Evolutionary conservation across 352 stramenopile genomes (phyloP).

Genomic region (Phytopythium oedochilum): DNA sequence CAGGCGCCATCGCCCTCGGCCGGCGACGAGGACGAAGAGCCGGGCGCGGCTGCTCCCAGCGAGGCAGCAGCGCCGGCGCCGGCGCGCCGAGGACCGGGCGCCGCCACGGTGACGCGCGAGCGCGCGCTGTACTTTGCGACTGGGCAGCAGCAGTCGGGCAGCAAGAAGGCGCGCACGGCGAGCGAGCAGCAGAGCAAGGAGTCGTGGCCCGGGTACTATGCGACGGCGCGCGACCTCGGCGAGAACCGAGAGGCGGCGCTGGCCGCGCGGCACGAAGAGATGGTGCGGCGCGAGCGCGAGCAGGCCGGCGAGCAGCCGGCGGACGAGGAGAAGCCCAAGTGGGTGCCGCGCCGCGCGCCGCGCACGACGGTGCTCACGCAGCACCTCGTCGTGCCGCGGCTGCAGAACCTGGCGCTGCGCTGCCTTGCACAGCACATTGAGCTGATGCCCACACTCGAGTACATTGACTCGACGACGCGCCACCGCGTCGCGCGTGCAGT

Average conservation of each 20-base stretch:
- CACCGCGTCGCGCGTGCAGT: constrained; percentile 55
- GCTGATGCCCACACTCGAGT: constrained; percentile 59
- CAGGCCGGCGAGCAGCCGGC: constrained; percentile 6
- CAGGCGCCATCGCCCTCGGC: background rate
- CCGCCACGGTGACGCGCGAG: constrained; percentile 28
- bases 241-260: constrained; percentile 63
- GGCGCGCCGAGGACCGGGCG: constrained; percentile 10
- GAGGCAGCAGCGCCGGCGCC: background rate
- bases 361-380: constrained; percentile 40
- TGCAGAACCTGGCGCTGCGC: constrained; percentile 51
- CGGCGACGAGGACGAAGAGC: background rate
- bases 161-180: background rate
- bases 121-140: constrained; percentile 49
- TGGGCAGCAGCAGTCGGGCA: constrained; percentile 2
- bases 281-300: constrained; percentile 31
- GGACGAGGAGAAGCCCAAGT: constrained; percentile 20
- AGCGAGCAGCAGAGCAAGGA: constrained; percentile 15
- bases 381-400: constrained; percentile 38
- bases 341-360: constrained; percentile 47
- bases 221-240: constrained; percentile 50
- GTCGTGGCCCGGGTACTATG: constrained; percentile 77
- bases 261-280: constrained; percentile 43
- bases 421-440: constrained; percentile 62
- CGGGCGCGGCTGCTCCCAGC: background rate
- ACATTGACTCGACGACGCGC: constrained; percentile 56